Percentiles rank a stretch among this genome's conserved stretches.
Conservation (phyloP, 2,329 filamentous ascomycete species). For the Zelopaecilomyces penicillatus region DNA sequence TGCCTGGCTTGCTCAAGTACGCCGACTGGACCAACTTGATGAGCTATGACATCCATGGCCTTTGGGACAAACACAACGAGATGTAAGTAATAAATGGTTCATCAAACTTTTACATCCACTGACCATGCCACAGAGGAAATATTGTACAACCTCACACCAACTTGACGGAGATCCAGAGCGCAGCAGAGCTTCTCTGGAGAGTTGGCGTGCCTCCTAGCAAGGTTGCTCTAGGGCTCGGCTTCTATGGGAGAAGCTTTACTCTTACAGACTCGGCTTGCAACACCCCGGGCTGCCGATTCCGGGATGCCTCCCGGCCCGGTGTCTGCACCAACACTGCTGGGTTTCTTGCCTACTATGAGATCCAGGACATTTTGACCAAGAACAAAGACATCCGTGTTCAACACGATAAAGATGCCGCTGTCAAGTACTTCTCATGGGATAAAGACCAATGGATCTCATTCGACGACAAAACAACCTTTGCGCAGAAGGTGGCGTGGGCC, state of each 20-base stretch:
- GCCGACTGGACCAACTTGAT: conserved; percentile 5
- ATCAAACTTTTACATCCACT: not conserved
- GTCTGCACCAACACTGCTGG: conserved; percentile 7
- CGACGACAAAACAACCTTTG: conserved; percentile 12
- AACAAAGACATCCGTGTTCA: conserved; percentile 9
- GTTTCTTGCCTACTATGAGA: conserved; percentile 12
- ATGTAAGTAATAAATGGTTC: not conserved
- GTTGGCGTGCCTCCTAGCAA: conserved; percentile 29
- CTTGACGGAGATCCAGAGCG: conserved; percentile 31
- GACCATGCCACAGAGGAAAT: conserved; percentile 13
- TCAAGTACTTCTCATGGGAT: conserved; percentile 13
- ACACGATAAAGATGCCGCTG: conserved; percentile 12
- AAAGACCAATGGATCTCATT: conserved; percentile 14
- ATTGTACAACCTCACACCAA: conserved; percentile 31
- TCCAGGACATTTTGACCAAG: conserved; percentile 12
- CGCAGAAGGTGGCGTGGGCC: conserved; percentile 13
- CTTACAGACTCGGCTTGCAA: conserved; percentile 12
- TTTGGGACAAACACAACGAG: conserved; percentile 2
- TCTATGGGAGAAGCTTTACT: conserved; percentile 28
- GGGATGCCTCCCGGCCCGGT: conserved; percentile 9
- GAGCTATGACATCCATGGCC: conserved; percentile 5
- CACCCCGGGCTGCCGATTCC: conserved; percentile 14
- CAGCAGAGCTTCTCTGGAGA: conserved; percentile 34
- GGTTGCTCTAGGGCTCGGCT: conserved; percentile 32
- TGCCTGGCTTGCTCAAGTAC: conserved; percentile 10